Evolutionary conservation across 23 red algal species (phyloP), one percentile per base, ranked within the genome.

Genomic region (Gracilaria gracilis): DNA sequence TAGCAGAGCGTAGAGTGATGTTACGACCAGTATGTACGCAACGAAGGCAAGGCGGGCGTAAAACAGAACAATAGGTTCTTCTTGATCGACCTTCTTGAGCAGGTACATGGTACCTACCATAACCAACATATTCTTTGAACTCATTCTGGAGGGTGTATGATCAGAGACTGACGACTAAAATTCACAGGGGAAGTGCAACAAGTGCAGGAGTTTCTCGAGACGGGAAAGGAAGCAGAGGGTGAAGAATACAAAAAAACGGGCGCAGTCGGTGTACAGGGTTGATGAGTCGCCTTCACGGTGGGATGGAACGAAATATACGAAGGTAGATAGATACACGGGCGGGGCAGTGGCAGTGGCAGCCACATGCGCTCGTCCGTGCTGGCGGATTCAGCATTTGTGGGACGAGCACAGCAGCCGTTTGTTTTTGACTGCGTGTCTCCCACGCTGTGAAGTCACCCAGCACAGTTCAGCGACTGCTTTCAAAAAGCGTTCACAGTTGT

Each of bases 21-120:
- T 48, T 36, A 71, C 82, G 40, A 86, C 71, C 64, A 86, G 29
- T 15, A 93, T 54, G 67, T 93, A 93, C 23, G 82, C 46, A 24
- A 64, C 81, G 75, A 86, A 93, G 14, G 61, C 65, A 9, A 85
- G 39, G 11, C 90, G 90, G 21, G 80, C 66, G 82, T 86, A 93
- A 50, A 86, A 54, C 46, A 93, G 67, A n/a, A 93, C 90, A 24
- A 79, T n/a, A 15, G 90, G 79, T 61, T 93, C 90, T 34, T 93
- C 90, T 46, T 93, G 90, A 73, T 93, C 81, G 62, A 93, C 66
- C 57, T 67, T 62, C 21, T 67, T 62, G 24, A 85, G 59, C 14
- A 86, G 1, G 21, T 62, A 58, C 90, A 93, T 93, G 23, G 90
- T 80, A 39, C 90, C 90, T 32, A 84, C 15, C 90, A 93, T 93